Conservation (phyloP, 1,284 basidiomycete species). For the Mixia osmundae region DNA sequence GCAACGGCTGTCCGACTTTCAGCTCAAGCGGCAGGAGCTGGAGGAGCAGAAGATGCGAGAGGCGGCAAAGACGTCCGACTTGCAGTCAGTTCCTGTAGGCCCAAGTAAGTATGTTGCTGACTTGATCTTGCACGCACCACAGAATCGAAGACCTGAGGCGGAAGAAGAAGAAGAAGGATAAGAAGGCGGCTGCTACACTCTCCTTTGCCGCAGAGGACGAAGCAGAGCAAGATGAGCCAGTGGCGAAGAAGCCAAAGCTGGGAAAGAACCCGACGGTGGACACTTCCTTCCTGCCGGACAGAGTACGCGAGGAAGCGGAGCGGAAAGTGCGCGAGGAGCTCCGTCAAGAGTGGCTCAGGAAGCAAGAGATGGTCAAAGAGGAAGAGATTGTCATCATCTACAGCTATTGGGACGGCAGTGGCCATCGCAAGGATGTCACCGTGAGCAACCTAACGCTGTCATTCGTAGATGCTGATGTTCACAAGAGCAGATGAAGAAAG, state of each 20-base stretch:
- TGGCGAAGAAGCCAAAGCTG: conserved; percentile 19
- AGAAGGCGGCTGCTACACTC: conserved; percentile 49
- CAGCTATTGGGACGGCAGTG: conserved; percentile 95
- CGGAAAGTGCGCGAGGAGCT: conserved; percentile 66
- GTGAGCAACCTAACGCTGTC: conserved; percentile 30
- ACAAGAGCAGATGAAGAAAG: conserved; percentile 66
- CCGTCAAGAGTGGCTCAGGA: conserved; percentile 66
- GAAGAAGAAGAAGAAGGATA: conserved; percentile 61
- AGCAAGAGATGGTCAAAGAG: conserved; percentile 65
- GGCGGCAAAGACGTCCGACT: conserved; percentile 50
- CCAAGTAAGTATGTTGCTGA: too few relatives aligned
- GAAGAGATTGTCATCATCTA: conserved; percentile 83
- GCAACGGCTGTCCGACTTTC: conserved; percentile 78
- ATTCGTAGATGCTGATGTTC: not conserved
- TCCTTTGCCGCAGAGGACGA: conserved; percentile 41
- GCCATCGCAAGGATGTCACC: conserved; percentile 73
- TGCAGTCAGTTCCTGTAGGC: conserved; percentile 58
- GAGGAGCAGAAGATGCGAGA: conserved; percentile 80
- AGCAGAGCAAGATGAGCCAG: conserved; percentile 7
- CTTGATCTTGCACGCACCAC: too few relatives aligned
- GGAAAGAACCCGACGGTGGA: conserved; percentile 91
- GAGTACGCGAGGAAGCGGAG: conserved; percentile 81
- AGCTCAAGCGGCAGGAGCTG: conserved; percentile 50
- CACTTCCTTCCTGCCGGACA: conserved; percentile 92
- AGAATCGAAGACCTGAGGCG: conserved; percentile 39